phyloP scores from a whole-genome alignment of 192 early-diverging fungal species.

The Pilobolus umbonatus region DNA sequence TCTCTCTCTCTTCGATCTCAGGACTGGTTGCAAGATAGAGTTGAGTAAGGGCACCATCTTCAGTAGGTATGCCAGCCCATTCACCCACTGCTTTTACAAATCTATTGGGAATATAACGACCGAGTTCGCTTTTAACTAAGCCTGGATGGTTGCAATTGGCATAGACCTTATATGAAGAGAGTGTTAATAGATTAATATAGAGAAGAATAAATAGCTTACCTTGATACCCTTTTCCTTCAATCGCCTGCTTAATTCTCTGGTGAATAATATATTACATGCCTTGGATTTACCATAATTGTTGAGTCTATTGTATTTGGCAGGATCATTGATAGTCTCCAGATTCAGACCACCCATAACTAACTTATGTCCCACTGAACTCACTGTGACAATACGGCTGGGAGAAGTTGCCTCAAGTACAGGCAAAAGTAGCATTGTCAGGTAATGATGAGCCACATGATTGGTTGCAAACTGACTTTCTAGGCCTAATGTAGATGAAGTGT shows the following conservation, averaged over 20 bases:
- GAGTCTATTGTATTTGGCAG: constrained; percentile 13
- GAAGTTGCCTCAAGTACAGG: constrained; percentile 22
- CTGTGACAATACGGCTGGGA: constrained; percentile 28
- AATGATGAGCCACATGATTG: constrained; percentile 50
- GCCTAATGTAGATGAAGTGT: constrained; percentile 21
- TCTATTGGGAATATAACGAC: neutral
- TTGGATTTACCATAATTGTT: constrained; percentile 20
- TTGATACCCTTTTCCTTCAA: constrained; percentile 24
- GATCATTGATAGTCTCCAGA: constrained; percentile 21
- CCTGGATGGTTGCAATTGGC: constrained; percentile 30
- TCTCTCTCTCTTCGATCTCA: constrained; percentile 43
- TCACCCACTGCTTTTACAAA: no score
- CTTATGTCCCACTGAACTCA: constrained; percentile 23
- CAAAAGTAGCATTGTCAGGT: constrained; percentile 21
- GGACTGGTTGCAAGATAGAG: constrained; percentile 49
- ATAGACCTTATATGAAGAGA: constrained; percentile 21
- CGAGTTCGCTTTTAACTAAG: constrained; percentile 17
- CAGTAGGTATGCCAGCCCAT: constrained; percentile 22
- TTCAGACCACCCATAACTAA: constrained; percentile 8
- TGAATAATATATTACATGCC: constrained; percentile 29
- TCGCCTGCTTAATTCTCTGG: constrained; percentile 20
- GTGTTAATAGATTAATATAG: no score
- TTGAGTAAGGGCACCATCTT: constrained; percentile 43
- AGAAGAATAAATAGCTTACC: no score
- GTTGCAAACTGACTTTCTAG: constrained; percentile 53